Evolutionary conservation across 2,329 filamentous ascomycete species (phyloP), one percentile per base, ranked within the genome.

Genomic region (Aspergillus luchuensis): DNA sequence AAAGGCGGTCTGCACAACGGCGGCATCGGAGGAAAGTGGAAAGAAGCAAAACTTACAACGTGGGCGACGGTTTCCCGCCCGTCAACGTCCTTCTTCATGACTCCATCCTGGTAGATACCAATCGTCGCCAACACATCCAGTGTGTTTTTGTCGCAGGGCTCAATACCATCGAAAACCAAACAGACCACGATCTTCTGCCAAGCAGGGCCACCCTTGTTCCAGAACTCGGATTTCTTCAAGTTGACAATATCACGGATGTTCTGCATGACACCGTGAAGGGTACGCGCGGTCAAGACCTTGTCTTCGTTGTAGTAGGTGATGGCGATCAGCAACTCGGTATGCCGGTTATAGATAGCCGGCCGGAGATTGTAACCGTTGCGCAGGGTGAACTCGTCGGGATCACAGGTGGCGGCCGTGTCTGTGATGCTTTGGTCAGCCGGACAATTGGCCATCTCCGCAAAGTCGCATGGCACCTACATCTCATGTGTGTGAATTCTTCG

Each of bases 101-200:
- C 90, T 83, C 95, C 95, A 73, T 99, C 95, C 81, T 98, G 95
- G 82, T 96, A 99, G 67, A 97, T 85, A 84, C 95, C 95, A 68
- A 99, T 83, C 21, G 95, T 98, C 39, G 95, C 95, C 62, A 99
- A 84, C 55, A 98, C 85, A 78, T 99, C 95, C 49, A 98, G 84
- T 5, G 91, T 92, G 73, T 92, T 91, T 84, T 98, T 98, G 85
- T 99, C 94, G 68, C 91, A 94, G 78, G 96, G 95, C 71, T 97
- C 94, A 72, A 99, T 96, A 85, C 95, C 95, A 76, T 99, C 95
- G 72, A 98, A 98, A 65, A 99, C 92, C 67, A 98, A 82, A 77
- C 91, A 96, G 63, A 98, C 95, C 28, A 98, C 95, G 74, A 99
- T 98, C 83, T 99, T 99, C 77, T 99, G 95, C 95, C 95, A 99